Percentiles rank a stretch among this genome's conserved stretches.
These are phyloP conservation scores for Polyporus tsugae DNA, from an alignment of 1,284 basidiomycete species.

Conservation along the genomic window DNA sequence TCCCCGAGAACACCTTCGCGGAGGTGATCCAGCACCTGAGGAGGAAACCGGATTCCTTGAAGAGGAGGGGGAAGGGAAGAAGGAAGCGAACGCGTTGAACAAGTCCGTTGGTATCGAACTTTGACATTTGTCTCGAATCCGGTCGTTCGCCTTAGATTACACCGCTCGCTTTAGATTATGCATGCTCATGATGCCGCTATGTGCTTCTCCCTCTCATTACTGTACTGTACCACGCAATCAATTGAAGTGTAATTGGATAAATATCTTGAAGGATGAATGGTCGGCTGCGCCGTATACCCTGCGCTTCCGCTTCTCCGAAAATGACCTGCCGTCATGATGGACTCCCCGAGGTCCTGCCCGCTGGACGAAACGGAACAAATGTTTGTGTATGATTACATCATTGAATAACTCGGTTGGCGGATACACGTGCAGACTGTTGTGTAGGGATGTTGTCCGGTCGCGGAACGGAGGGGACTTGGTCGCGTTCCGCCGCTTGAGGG, in stretches of 20 bases:
- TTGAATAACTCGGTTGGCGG: not conserved
- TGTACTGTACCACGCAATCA: not conserved
- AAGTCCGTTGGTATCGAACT: not conserved
- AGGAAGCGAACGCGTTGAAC: not conserved
- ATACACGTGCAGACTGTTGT: not conserved
- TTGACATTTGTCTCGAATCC: not conserved
- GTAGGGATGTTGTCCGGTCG: not conserved
- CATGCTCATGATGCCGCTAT: too few relatives aligned
- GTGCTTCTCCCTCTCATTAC: not conserved
- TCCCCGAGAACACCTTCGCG: not conserved
- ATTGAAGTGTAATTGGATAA: not conserved
- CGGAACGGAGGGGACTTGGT: not conserved
- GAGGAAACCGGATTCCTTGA: too few relatives aligned
- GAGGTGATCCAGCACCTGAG: not conserved
- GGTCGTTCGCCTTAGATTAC: not conserved
- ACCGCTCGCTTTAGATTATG: not conserved
- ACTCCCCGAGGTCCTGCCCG: not conserved
- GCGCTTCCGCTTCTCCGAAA: not conserved
- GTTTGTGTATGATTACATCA: not conserved
- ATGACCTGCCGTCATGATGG: not conserved
- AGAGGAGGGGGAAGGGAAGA: not conserved
- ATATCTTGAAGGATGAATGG: too few relatives aligned
- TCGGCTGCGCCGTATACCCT: not conserved
- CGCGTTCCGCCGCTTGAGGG: conserved; percentile 2
- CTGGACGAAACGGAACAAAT: not conserved